A percentile compares a stretch with the other conserved stretches of the same genome.
phyloP scores from a whole-genome alignment of 441 rosid genomes.

The Erodium moschatum region DNA sequence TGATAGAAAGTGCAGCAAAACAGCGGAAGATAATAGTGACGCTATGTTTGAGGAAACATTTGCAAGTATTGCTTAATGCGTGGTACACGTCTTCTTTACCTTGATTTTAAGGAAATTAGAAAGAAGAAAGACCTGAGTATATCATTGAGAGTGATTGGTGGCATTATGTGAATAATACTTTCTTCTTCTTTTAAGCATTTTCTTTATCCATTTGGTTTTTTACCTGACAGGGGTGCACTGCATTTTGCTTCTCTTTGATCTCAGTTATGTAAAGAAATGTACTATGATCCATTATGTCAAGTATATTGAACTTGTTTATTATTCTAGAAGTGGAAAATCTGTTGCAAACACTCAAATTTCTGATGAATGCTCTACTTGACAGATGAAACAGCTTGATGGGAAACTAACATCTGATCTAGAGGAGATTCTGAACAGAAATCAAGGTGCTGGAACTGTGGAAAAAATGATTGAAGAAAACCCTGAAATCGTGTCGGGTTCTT shows the following conservation, averaged over 20 bases:
- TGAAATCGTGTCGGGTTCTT: constrained; percentile 22
- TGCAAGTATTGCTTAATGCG: too few relatives aligned
- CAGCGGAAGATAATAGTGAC: too few relatives aligned
- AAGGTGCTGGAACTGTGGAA: constrained; percentile 20
- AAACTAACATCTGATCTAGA: constrained; percentile 53
- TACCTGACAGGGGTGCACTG: neutral
- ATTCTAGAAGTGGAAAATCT: neutral
- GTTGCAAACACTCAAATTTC: constrained; percentile 13
- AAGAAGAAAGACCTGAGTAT: neutral
- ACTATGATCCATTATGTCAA: neutral
- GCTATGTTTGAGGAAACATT: too few relatives aligned
- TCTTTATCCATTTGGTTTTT: neutral
- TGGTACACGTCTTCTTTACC: too few relatives aligned
- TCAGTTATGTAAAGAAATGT: neutral
- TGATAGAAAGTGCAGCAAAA: too few relatives aligned
- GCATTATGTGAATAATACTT: neutral
- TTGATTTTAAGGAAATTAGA: neutral
- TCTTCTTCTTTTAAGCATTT: neutral
- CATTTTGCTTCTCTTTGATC: neutral
- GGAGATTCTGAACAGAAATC: constrained; percentile 38
- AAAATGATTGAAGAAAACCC: constrained; percentile 24
- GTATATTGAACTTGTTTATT: constrained; percentile 5
- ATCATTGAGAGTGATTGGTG: neutral
- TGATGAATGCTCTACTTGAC: constrained; percentile 11
- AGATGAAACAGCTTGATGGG: constrained; percentile 59